A percentile compares a stretch with the other conserved stretches of the same genome.
These are phyloP conservation scores for Trichophyton benhamiae DNA, from an alignment of 2,329 filamentous ascomycete species.

Conservation along the genomic window DNA sequence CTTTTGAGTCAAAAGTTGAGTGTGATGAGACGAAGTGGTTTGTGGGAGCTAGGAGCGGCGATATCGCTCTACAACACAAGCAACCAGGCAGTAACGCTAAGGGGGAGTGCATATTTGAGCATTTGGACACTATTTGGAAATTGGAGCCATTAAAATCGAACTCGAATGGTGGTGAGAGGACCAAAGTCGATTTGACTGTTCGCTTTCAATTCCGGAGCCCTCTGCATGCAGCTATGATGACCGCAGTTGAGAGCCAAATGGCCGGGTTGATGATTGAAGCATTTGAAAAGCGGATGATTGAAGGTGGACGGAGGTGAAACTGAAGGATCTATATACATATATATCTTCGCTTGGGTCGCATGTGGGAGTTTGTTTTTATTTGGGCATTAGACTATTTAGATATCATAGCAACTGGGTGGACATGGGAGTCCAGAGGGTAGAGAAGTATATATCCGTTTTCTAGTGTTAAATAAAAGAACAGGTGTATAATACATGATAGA, in stretches of 20 bases:
- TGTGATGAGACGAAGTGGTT: constrained; percentile 56
- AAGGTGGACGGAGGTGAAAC: constrained; percentile 35
- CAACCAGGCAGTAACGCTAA: constrained; percentile 13
- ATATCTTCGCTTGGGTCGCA: background rate
- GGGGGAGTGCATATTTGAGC: constrained; percentile 43
- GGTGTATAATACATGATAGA: constrained; percentile 6
- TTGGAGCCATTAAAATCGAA: constrained; percentile 27
- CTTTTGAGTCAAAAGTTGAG: constrained; percentile 65
- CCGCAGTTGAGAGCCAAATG: constrained; percentile 69
- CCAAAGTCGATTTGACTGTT: constrained; percentile 63
- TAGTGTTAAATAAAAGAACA: constrained; percentile 4
- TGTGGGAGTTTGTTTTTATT: background rate
- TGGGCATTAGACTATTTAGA: background rate
- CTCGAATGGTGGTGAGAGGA: constrained; percentile 34
- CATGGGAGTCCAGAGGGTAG: background rate
- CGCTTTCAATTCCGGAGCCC: constrained; percentile 79
- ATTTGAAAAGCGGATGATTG: constrained; percentile 68
- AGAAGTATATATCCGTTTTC: constrained; percentile 3
- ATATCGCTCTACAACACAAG: constrained; percentile 27
- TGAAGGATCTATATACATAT: background rate
- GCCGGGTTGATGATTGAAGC: constrained; percentile 23
- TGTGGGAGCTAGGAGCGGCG: constrained; percentile 56
- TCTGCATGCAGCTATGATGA: constrained; percentile 71
- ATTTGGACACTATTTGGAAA: constrained; percentile 34
- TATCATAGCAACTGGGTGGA: background rate